Base-by-base conservation (phyloP, 768 basidiomycete species). In the Cyclocybe aegerita region DNA sequence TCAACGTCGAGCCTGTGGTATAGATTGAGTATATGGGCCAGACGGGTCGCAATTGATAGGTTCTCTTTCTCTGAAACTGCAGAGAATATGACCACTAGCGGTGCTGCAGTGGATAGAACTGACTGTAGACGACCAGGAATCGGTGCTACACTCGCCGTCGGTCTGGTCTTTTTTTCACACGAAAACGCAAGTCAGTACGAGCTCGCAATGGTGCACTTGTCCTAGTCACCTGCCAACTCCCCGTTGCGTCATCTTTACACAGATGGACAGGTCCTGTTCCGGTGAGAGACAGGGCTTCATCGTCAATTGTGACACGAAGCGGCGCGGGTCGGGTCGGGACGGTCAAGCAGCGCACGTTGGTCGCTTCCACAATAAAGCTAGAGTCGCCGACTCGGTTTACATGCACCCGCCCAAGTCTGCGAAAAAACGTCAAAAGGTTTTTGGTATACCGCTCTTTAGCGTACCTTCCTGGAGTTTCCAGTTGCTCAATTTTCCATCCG, bases 1-100 rank as follows among this genome's bases (percentile, higher is more conserved):
- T 82, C 77, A 0, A 80, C 64, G 53, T 93, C 90, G 15, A 94
- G 64, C 50, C 80, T 76, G 60, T 90, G 86, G 65, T 86, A 91
- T 0, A 81, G 59, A 31, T 80, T 68, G 12, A 93, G 69, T 53
- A 82, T 79, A 60, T 91, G 82, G 2, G 86, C 82, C 16, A 94
- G 68, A 9, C 92, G 76, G 9, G 77, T 62, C 2, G 88, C 91
- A 2, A 83, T 65, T 0, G 79, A 80, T 7, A 79, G 60, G 30
- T 77, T 74, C n/a, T 62, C 59, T 1, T 40, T 30, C 8, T 52
- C 34, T 61, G 60, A 4, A 52, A 16, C 11, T 54, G 58, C 53
- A 8, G 80, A 75, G 15, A 85, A 66, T 43, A 93, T 73, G 33
- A 94, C 67, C 2, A 69, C 69, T 39, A 93, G 61, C 0, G 84